A percentile compares a stretch with the other conserved stretches of the same genome.
phyloP scores from a whole-genome alignment of 805 yeast genomes.

The Starmera caribaea region DNA sequence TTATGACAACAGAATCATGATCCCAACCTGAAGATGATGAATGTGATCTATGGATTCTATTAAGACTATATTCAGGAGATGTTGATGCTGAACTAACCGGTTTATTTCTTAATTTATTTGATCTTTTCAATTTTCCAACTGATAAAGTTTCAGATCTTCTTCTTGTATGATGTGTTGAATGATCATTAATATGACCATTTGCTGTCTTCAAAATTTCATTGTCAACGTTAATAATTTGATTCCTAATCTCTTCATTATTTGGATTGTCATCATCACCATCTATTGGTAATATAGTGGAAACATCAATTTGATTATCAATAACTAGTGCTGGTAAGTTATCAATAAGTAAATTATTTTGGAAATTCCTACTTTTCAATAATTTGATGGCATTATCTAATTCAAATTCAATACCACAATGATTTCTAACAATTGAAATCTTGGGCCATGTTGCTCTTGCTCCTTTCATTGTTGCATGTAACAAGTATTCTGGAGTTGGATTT shows the following conservation, averaged over 20 bases:
- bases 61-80: neutral
- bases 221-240: too few relatives aligned
- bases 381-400: constrained; percentile 75
- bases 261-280: too few relatives aligned
- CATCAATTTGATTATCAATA: too few relatives aligned
- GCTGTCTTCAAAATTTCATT: too few relatives aligned
- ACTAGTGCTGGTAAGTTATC: neutral
- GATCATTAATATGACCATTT: neutral
- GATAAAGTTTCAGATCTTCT: constrained; percentile 17
- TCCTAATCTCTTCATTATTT: too few relatives aligned
- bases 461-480: constrained; percentile 58
- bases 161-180: constrained; percentile 10
- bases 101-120: constrained; percentile 5
- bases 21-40: constrained; percentile 8
- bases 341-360: constrained; percentile 20
- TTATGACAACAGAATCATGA: too few relatives aligned
- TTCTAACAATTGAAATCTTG: constrained; percentile 70
- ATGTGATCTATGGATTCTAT: constrained; percentile 12
- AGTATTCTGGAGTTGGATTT: constrained; percentile 75
- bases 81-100: neutral
- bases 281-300: too few relatives aligned
- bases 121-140: constrained; percentile 7
- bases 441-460: constrained; percentile 97
- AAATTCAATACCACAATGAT: constrained; percentile 87
- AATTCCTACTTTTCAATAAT: constrained; percentile 50